Evolutionary conservation across 2,329 filamentous ascomycete genomes (phyloP).

Genomic region (Conoideocrella luteorostrata): DNA sequence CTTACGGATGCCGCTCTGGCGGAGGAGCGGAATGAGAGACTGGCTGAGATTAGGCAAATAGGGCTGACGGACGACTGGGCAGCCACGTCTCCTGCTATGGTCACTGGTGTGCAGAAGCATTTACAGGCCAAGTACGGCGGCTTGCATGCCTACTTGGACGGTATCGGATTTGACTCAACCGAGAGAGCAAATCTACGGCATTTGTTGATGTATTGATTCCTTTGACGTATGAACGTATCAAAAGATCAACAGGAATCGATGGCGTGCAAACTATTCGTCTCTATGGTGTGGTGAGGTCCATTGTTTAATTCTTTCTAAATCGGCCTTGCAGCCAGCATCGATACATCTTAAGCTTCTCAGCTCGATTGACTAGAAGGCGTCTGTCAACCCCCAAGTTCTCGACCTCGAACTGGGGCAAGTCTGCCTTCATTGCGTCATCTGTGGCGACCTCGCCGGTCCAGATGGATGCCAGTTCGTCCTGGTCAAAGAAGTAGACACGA

Average conservation of each 20-base stretch:
- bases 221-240: too few relatives aligned
- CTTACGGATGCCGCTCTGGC: conserved; percentile 55
- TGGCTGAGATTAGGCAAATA: conserved; percentile 63
- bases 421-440: conserved; percentile 18
- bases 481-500: conserved; percentile 94
- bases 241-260: too few relatives aligned
- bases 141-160: conserved; percentile 56
- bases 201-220: conserved; percentile 33
- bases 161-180: conserved; percentile 48
- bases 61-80: conserved; percentile 71
- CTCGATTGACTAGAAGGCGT: conserved; percentile 85
- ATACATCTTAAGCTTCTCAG: conserved; percentile 93
- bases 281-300: too few relatives aligned
- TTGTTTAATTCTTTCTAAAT: conserved; percentile 61
- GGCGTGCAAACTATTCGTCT: too few relatives aligned
- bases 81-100: conserved; percentile 57
- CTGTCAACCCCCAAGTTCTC: conserved; percentile 78
- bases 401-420: conserved; percentile 54
- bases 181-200: conserved; percentile 37
- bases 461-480: conserved; percentile 71
- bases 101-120: conserved; percentile 50
- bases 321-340: conserved; percentile 89
- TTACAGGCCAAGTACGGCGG: conserved; percentile 59
- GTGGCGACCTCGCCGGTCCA: conserved; percentile 52
- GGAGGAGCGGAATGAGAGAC: conserved; percentile 53